Conservation (phyloP, 805 yeast genomes). For the Ogataea zsoltii region DNA sequence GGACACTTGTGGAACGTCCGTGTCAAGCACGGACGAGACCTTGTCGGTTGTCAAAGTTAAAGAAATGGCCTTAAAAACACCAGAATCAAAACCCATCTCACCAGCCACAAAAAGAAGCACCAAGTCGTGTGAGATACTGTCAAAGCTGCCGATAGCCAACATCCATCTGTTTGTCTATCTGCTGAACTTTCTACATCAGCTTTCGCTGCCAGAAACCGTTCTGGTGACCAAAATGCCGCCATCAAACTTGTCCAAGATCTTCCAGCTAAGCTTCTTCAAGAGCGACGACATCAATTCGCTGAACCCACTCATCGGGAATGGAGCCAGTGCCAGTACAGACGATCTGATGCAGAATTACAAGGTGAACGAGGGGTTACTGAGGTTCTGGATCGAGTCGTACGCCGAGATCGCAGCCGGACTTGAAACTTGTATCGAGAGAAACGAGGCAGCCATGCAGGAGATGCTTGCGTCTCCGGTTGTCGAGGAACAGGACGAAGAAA, state of each 20-base stretch:
- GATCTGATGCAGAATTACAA: conserved; percentile 30
- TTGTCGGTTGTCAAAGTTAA: too few species aligned
- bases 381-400: conserved; percentile 30
- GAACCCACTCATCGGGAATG: conserved; percentile 16
- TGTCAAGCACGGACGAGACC: conserved; percentile 3
- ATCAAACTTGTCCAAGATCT: conserved; percentile 38
- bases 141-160: conserved; percentile 31
- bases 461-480: conserved; percentile 21
- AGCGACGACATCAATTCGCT: conserved; percentile 29
- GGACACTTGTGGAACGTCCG: conserved; percentile 9
- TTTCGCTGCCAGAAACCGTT: conserved; percentile 25
- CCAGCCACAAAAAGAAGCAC: background rate
- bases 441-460: conserved; percentile 9
- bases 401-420: conserved; percentile 14
- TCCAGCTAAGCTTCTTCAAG: conserved; percentile 39
- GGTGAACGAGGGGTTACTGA: conserved; percentile 29
- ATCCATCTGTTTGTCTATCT: conserved; percentile 34
- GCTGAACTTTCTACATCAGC: conserved; percentile 27
- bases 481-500: conserved; percentile 11
- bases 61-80: conserved; percentile 1
- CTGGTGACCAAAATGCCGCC: conserved; percentile 38
- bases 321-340: conserved; percentile 25
- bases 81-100: background rate
- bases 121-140: conserved; percentile 9
- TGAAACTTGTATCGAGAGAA: conserved; percentile 8